Evolutionary conservation across 192 early-diverging fungal genomes (phyloP), one percentile per base, ranked within the genome.

Genomic region (Ambispora gerdemannii): DNA sequence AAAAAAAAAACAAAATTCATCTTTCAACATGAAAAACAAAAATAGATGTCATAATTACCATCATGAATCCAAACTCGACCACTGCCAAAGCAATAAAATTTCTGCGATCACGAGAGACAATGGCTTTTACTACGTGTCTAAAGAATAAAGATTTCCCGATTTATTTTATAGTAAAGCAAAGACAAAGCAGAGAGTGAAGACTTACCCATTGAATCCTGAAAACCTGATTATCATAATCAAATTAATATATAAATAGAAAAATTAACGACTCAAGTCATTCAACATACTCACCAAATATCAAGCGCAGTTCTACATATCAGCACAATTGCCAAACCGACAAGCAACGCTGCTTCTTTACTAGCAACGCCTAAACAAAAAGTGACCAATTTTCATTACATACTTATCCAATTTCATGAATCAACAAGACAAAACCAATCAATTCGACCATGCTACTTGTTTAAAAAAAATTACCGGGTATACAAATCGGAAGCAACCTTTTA

Each of bases 41-140:
- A 33, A 27, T 19, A 63, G 36, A 28, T 2, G 2, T 4, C 17
- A 10, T 19, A 3, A 50, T 61, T 78, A 84, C 81, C 83, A 87
- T 84, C 85, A 87, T 87, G 22, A 83, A 70, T 2, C 84, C 90
- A 82, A 88, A 89, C 75, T 87, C 86, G 22, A 86, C 64, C 28
- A 87, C 80, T 17, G 81, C 84, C 32, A 82, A 81, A 28, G 84
- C 80, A 64, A 86, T 85, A 63, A 89, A 89, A 56, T 75, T 69
- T 53, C 83, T 80, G 24, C 81, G 80, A 61, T 87, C 76, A 31
- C 87, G 79, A n/a, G 87, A 89, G 25, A 87, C 86, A 66, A 93
- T 84, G 0, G 91, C 83, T 60, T 89, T 91, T 70, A 93, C 91
- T 31, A 93, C 89, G 58, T 82, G 75, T 24, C 91, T 90, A 63